Evolutionary conservation across 2,329 filamentous ascomycete species (phyloP).

Genomic region (Monosporascus sp.): DNA sequence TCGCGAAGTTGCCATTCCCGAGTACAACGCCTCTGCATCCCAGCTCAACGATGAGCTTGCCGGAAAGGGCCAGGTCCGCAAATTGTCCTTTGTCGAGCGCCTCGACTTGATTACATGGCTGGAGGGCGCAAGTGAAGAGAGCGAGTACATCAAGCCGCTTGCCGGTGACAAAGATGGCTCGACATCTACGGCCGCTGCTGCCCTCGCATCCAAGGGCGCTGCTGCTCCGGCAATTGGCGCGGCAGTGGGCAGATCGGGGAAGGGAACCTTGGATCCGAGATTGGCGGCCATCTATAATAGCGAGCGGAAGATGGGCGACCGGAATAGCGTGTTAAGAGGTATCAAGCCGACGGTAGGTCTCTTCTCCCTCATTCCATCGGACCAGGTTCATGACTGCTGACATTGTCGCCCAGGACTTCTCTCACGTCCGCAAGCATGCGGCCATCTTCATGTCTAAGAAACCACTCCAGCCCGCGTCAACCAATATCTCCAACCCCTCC

Average conservation of each 20-base stretch:
- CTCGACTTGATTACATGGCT: conserved; percentile 91
- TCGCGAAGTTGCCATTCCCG: conserved; percentile 81
- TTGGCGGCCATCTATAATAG: conserved; percentile 85
- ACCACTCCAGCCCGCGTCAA: conserved; percentile 33
- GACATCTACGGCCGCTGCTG: conserved; percentile 34
- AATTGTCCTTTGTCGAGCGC: conserved; percentile 85
- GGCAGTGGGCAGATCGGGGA: conserved; percentile 48
- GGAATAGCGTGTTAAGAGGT: conserved; percentile 81
- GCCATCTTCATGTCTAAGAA: conserved; percentile 67
- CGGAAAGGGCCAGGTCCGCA: conserved; percentile 68
- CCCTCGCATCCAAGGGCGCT: conserved; percentile 33
- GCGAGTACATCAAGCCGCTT: conserved; percentile 85
- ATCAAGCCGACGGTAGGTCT: conserved; percentile 76
- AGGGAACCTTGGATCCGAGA: conserved; percentile 70
- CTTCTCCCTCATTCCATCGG: background rate
- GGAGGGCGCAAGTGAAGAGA: conserved; percentile 82
- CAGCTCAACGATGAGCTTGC: conserved; percentile 73
- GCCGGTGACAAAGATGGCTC: conserved; percentile 57
- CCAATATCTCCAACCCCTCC: conserved; percentile 36
- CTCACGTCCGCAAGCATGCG: conserved; percentile 82
- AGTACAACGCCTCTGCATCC: conserved; percentile 82
- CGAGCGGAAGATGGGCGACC: conserved; percentile 86
- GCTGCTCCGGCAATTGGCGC: conserved; percentile 36
- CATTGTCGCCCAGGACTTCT: conserved; percentile 69
- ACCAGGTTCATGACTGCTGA: background rate